Conservation (phyloP, 2,329 filamentous ascomycete genomes). For the Neobulgaria alba region DNA sequence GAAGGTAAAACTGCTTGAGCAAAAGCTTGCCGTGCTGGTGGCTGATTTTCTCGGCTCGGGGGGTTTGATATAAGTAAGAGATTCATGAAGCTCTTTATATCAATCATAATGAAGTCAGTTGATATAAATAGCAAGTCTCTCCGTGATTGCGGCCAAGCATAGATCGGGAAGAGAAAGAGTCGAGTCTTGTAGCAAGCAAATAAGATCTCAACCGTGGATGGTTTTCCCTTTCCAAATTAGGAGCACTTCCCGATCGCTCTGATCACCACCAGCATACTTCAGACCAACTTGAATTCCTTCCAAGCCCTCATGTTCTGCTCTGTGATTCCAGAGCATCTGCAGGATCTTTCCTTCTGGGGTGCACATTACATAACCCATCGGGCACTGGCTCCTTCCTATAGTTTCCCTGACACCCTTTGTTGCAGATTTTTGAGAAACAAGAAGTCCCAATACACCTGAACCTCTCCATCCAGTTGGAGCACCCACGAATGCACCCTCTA, state of each 20-base stretch:
- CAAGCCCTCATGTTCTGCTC: slow-evolving; percentile 53
- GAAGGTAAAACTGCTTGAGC: neutral
- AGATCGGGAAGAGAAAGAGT: neutral
- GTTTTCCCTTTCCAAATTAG: slow-evolving; percentile 42
- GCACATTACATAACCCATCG: slow-evolving; percentile 64
- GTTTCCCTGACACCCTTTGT: slow-evolving; percentile 73
- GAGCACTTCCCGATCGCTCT: slow-evolving; percentile 34
- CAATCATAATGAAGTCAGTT: slow-evolving; percentile 1
- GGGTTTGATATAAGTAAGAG: neutral
- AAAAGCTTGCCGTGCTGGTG: neutral
- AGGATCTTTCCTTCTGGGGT: slow-evolving; percentile 46
- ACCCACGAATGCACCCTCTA: slow-evolving; percentile 68
- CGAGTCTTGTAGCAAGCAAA: slow-evolving; percentile 5
- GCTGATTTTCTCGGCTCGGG: neutral
- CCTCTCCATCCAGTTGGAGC: slow-evolving; percentile 67
- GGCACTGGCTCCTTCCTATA: slow-evolving; percentile 55
- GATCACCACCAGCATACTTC: slow-evolving; percentile 31
- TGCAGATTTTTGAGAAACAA: slow-evolving; percentile 61
- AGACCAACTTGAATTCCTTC: slow-evolving; percentile 47
- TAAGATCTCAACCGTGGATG: slow-evolving; percentile 12
- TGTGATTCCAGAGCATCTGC: slow-evolving; percentile 67
- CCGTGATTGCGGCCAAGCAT: neutral
- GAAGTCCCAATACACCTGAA: slow-evolving; percentile 55
- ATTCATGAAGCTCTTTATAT: neutral
- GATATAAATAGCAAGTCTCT: slow-evolving; percentile 6